Conservation (phyloP, 2,329 filamentous ascomycete species). For the Calonectria leucothoes region DNA sequence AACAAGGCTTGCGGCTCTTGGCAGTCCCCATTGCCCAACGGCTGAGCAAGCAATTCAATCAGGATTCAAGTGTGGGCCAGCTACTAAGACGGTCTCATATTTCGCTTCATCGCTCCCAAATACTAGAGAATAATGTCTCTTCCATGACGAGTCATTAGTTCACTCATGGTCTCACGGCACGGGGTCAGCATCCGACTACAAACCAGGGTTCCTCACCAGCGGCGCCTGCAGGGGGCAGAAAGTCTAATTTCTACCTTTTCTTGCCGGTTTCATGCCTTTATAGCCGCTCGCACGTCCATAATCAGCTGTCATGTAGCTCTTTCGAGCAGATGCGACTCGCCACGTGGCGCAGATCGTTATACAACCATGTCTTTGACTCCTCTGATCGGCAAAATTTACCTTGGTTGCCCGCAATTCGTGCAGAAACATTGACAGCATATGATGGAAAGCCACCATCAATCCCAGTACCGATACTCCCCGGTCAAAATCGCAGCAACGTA, state of each 20-base stretch:
- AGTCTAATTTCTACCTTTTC: neutral
- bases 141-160: neutral
- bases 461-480: too few species aligned
- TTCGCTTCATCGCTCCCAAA: neutral
- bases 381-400: neutral
- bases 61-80: too few species aligned
- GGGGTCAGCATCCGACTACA: neutral
- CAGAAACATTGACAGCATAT: neutral
- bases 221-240: neutral
- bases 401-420: neutral
- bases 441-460: too few species aligned
- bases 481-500: too few species aligned
- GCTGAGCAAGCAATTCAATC: neutral
- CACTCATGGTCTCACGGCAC: neutral
- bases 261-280: neutral
- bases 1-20: neutral
- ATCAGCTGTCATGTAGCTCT: neutral
- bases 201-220: neutral
- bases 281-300: neutral
- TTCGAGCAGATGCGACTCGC: neutral
- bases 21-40: too few species aligned
- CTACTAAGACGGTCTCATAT: neutral
- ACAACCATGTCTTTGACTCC: neutral
- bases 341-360: neutral
- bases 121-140: neutral